Conservation (phyloP, 768 basidiomycete genomes). For the Dentipellis sp. region DNA sequence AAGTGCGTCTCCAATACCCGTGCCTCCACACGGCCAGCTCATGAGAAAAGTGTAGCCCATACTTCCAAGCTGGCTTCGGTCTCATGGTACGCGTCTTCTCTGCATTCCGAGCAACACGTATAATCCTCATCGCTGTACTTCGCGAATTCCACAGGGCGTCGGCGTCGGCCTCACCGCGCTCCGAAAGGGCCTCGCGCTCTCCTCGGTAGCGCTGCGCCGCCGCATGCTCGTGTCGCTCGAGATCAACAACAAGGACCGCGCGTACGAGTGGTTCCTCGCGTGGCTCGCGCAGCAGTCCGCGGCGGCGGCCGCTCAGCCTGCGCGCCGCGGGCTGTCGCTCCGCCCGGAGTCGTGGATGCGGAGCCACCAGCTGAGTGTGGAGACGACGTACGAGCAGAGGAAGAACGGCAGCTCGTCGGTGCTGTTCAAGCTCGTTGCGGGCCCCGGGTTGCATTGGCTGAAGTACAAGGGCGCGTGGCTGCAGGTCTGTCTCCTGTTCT, state of each 20-base stretch:
- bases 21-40: background rate
- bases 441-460: conserved; percentile 91
- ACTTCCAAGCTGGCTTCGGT: conserved; percentile 97
- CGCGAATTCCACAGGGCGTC: conserved; percentile 59
- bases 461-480: conserved; percentile 90
- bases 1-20: conserved; percentile 41
- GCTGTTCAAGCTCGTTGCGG: conserved; percentile 89
- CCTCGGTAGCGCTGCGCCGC: conserved; percentile 69
- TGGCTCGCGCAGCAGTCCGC: conserved; percentile 85
- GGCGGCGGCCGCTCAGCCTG: conserved; percentile 2
- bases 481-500: conserved; percentile 46
- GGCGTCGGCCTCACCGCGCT: conserved; percentile 76
- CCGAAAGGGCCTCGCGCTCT: conserved; percentile 59
- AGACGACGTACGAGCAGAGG: conserved; percentile 81
- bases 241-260: conserved; percentile 89
- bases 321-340: conserved; percentile 12
- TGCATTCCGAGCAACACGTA: background rate
- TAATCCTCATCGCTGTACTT: background rate
- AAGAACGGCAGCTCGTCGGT: conserved; percentile 89
- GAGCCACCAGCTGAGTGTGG: conserved; percentile 91
- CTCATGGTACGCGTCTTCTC: conserved; percentile 61
- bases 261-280: conserved; percentile 94
- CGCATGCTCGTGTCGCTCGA: conserved; percentile 92
- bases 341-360: conserved; percentile 40
- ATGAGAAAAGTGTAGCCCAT: conserved; percentile 58